Evolutionary conservation across 108 stramenopile species (phyloP).

Genomic region (Cyclostephanos tholiformis): DNA sequence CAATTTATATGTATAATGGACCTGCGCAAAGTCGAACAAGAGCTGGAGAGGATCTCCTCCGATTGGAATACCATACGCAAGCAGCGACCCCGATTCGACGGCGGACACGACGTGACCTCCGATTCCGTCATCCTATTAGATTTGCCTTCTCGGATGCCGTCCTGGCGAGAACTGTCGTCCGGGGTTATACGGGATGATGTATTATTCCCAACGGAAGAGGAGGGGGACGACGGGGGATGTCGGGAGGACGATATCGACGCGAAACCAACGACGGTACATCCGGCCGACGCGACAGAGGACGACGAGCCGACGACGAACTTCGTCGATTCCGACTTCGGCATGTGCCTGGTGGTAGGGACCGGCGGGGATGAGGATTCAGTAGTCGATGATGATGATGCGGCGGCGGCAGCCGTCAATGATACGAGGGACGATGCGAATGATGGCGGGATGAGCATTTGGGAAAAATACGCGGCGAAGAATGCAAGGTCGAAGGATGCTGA

Average conservation of each 20-base stretch:
- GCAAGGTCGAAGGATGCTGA: conserved; percentile 6
- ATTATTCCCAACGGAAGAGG: conserved; percentile 33
- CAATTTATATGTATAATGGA: conserved; percentile 44
- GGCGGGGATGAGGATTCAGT: not conserved
- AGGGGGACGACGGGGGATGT: conserved; percentile 14
- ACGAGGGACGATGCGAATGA: not conserved
- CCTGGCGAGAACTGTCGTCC: conserved; percentile 32
- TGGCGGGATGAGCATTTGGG: conserved; percentile 5
- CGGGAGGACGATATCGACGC: conserved; percentile 3
- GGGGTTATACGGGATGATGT: conserved; percentile 30
- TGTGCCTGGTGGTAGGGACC: conserved; percentile 6
- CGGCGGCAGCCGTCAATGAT: too few relatives aligned
- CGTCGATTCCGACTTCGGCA: conserved; percentile 17
- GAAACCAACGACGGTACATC: not conserved
- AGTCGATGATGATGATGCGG: not conserved
- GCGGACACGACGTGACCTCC: not conserved
- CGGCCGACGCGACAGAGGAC: not conserved
- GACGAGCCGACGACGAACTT: not conserved
- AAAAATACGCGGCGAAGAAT: conserved; percentile 12
- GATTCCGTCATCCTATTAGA: conserved; percentile 1
- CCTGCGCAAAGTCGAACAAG: conserved; percentile 60
- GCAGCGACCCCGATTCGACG: conserved; percentile 13
- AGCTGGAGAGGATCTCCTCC: conserved; percentile 35
- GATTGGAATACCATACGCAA: conserved; percentile 56
- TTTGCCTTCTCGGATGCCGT: conserved; percentile 10